These are phyloP conservation scores for Coelastrella sp. DNA, from an alignment of 139 green algal genomes.

Conservation along the genomic window DNA sequence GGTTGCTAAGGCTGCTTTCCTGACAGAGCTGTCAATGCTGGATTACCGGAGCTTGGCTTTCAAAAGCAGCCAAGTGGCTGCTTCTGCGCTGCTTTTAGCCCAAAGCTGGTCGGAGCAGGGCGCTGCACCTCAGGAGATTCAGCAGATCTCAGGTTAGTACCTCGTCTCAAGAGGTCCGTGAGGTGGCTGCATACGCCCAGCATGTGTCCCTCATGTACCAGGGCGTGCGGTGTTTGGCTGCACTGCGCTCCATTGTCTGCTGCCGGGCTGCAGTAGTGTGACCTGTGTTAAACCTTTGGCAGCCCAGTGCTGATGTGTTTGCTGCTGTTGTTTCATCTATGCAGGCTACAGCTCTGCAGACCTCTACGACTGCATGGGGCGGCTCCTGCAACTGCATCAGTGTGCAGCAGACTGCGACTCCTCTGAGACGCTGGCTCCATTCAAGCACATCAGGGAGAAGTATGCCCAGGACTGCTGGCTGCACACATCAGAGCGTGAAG, in stretches of 20 bases:
- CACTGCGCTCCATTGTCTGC: no score
- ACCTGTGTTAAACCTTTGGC: no score
- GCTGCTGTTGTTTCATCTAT: neutral
- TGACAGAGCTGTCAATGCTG: slow-evolving; percentile 58
- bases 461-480: slow-evolving; percentile 44
- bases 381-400: slow-evolving; percentile 35
- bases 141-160: slow-evolving; percentile 19
- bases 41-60: slow-evolving; percentile 55
- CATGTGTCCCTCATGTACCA: no score
- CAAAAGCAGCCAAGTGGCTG: slow-evolving; percentile 41
- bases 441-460: slow-evolving; percentile 45
- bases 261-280: no score
- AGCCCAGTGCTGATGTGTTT: neutral
- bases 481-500: neutral
- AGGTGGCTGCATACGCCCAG: no score
- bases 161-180: no score
- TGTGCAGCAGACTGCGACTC: neutral
- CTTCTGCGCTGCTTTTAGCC: slow-evolving; percentile 34
- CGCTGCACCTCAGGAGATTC: neutral
- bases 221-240: no score
- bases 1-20: slow-evolving; percentile 58
- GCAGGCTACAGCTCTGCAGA: slow-evolving; percentile 34
- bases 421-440: neutral
- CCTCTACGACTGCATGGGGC: slow-evolving; percentile 22
- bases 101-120: slow-evolving; percentile 23